Evolutionary conservation across 2,329 filamentous ascomycete genomes (phyloP), one percentile per base, ranked within the genome.

Genomic region (Ramularia collo-cygni): DNA sequence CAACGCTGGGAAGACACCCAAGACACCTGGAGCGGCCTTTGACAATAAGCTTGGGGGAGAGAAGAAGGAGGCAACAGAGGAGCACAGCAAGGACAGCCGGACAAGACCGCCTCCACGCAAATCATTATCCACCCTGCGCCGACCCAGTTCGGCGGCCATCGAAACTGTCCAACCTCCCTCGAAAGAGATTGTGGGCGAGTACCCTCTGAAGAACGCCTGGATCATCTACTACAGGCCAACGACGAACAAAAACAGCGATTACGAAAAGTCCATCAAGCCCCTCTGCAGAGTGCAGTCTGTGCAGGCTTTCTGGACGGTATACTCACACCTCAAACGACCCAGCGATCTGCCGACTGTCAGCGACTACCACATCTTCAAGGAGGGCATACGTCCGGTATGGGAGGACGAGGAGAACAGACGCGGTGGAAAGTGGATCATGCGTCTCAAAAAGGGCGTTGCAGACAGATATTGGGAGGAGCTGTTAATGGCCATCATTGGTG

Each of bases 391-490:
- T 45, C 92, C 92, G 15, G 92, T 98, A 54, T 98, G 92, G 92
- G 92, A 98, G 65, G 92, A 98, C 55, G 88, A 95, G 33, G 87
- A 93, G 62, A 98, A 98, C 68, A 92, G 87, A 64, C 83, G 81
- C 53, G 92, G 92, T 39, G 92, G 92, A 37, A 98, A 98, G 69
- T 98, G 90, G 90, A 89, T 95, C 51, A 81, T 98, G 62, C 77
- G 90, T 51, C 70, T 98, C 61, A 95, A 95, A 76, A 98, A 98
- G 72, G 92, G 92, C 17, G 86, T 98, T 14, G 86, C 87, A 13
- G 92, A 96, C 64, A 80, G 90, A 40, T 95, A 94, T 65, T 98
- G 92, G 87, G 92, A 98, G 69, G 86, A 95, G 59, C 72, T 96
- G 35, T 70, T 96, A 44, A 72, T 96, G 55, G 88, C 87, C 17